Percentiles rank a stretch among this genome's conserved stretches.
Conservation (phyloP, 2,329 filamentous ascomycete genomes). For the Aspergillus sp. region DNA sequence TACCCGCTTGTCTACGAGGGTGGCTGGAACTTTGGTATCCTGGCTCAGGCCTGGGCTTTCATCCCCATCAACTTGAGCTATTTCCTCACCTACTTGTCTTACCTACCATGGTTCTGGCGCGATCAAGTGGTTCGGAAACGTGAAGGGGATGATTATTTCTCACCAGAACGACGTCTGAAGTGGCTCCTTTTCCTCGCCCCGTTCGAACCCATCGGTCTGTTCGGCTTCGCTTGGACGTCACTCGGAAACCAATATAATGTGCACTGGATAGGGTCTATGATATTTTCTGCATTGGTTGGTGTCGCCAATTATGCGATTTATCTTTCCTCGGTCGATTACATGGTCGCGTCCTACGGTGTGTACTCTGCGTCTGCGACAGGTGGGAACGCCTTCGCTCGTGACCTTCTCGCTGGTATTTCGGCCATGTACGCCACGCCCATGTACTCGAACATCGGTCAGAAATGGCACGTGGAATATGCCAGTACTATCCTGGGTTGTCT, state of each 20-base stretch:
- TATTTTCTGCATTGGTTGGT: constrained; percentile 57
- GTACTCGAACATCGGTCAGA: constrained; percentile 50
- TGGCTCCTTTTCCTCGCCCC: constrained; percentile 56
- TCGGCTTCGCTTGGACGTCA: constrained; percentile 61
- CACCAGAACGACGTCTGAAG: constrained; percentile 58
- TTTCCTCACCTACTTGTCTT: constrained; percentile 50
- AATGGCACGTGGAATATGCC: constrained; percentile 47
- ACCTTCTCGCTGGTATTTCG: constrained; percentile 63
- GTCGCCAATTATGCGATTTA: constrained; percentile 67
- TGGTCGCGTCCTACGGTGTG: constrained; percentile 63
- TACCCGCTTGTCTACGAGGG: constrained; percentile 48
- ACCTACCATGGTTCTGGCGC: constrained; percentile 44
- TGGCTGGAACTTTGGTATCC: constrained; percentile 52
- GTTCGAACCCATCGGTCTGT: constrained; percentile 56
- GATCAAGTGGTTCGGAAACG: constrained; percentile 31
- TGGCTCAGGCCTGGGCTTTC: constrained; percentile 54
- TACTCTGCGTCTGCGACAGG: constrained; percentile 66
- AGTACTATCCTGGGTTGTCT: constrained; percentile 53
- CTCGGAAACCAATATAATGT: constrained; percentile 51
- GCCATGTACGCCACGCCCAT: constrained; percentile 59
- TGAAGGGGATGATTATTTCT: constrained; percentile 42
- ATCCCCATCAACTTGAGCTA: constrained; percentile 62
- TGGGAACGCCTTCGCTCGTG: constrained; percentile 64
- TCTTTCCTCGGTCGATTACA: constrained; percentile 68
- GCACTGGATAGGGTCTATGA: constrained; percentile 60